A percentile compares a stretch with the other conserved stretches of the same genome.
phyloP scores from a whole-genome alignment of 2,329 filamentous ascomycete genomes.

The Sphaerulina vaccinii region DNA sequence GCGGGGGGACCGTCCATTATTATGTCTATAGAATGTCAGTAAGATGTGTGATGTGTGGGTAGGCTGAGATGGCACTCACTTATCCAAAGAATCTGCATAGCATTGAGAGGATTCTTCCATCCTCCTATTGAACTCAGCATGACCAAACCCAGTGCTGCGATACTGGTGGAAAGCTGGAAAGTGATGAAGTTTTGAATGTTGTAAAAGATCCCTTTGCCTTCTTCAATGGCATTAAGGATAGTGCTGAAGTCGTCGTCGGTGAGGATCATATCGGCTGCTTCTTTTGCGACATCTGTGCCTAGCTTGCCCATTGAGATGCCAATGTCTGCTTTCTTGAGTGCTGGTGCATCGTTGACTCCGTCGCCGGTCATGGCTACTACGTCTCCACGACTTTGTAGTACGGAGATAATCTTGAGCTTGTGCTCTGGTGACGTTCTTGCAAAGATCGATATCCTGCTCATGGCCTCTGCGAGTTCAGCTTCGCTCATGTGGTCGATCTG shows the following conservation, averaged over 20 bases:
- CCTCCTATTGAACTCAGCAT: conserved; percentile 89
- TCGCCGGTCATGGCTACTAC: conserved; percentile 99
- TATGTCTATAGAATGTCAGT: conserved; percentile 65
- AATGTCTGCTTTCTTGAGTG: conserved; percentile 95
- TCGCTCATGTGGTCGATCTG: conserved; percentile 93
- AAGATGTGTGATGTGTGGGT: not conserved
- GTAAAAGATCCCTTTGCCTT: conserved; percentile 99
- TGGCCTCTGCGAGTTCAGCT: conserved; percentile 76
- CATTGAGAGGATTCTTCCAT: conserved; percentile 92
- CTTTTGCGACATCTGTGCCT: conserved; percentile 96
- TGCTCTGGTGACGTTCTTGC: conserved; percentile 95
- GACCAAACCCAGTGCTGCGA: conserved; percentile 86
- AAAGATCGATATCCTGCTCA: conserved; percentile 88
- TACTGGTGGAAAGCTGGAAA: conserved; percentile 96
- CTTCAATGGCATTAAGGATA: conserved; percentile 92
- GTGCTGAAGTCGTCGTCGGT: conserved; percentile 88
- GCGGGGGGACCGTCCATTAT: conserved; percentile 99
- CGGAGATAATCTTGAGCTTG: conserved; percentile 94
- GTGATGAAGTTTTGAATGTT: conserved; percentile 99
- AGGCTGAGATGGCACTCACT: conserved; percentile 61
- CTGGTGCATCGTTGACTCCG: conserved; percentile 95
- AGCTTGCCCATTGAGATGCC: conserved; percentile 95
- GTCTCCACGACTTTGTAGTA: conserved; percentile 86
- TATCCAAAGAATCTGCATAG: conserved; percentile 99
- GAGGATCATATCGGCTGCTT: conserved; percentile 89